Evolutionary conservation across 257 asterid genomes (phyloP).

Genomic region (Jacaranda mimosifolia): DNA sequence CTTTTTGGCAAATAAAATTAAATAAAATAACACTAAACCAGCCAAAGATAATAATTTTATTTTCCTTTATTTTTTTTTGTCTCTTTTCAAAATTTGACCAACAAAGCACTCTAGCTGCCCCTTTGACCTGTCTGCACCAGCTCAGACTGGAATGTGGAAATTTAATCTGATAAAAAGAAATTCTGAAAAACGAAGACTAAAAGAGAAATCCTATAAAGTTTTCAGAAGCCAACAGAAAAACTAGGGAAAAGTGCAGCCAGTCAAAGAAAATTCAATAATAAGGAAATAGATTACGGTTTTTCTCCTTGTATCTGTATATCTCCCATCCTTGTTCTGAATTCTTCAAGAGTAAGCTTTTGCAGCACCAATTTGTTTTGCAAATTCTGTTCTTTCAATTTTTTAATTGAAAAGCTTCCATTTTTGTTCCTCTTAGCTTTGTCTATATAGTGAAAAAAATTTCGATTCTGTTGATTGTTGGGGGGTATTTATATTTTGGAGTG

Average conservation of each 20-base stretch:
- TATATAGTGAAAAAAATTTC: background rate
- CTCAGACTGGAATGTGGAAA: conserved; percentile 14
- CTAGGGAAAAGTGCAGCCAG: background rate
- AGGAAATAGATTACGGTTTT: conserved; percentile 12
- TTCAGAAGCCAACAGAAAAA: background rate
- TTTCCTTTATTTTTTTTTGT: background rate
- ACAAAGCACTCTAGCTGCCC: background rate
- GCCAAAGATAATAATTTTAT: no score
- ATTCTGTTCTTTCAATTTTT: background rate
- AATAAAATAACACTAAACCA: no score
- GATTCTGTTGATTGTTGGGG: conserved; percentile 10
- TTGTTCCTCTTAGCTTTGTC: background rate
- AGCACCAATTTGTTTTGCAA: background rate
- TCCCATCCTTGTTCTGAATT: conserved; percentile 24
- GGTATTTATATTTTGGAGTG: background rate
- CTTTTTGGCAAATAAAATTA: no score
- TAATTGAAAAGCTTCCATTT: background rate
- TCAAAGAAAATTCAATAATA: conserved; percentile 34
- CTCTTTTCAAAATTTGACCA: background rate
- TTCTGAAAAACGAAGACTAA: background rate
- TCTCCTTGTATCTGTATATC: conserved; percentile 7
- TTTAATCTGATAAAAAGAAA: background rate
- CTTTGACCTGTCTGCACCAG: conserved; percentile 31
- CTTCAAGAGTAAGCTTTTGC: conserved; percentile 24
- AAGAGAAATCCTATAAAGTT: conserved; percentile 1